Conservation (phyloP, 176 grass and related monocot species). For the Canna indica region DNA sequence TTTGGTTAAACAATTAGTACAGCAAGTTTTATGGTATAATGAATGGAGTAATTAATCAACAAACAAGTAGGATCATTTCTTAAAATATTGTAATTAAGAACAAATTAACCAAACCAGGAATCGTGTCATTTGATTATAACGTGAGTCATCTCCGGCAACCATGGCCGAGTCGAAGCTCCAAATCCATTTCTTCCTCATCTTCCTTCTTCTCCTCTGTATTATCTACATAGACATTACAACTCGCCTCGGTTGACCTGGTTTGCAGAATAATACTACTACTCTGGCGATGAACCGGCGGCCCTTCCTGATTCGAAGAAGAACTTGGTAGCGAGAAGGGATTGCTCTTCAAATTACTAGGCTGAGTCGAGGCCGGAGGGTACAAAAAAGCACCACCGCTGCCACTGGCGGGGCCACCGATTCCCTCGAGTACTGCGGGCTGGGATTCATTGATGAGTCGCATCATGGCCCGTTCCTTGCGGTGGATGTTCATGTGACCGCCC, state of each 20-base stretch:
- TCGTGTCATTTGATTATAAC: neutral
- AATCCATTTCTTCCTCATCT: neutral
- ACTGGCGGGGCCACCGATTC: neutral
- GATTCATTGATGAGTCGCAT: neutral
- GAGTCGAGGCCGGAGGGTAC: neutral
- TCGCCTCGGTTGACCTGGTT: neutral
- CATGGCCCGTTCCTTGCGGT: neutral
- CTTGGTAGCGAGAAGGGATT: neutral
- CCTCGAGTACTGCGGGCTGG: neutral
- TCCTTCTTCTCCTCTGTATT: neutral
- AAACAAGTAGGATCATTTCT: too few relatives aligned
- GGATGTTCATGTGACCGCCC: constrained; percentile 5
- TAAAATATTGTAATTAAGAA: too few relatives aligned
- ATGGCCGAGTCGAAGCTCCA: constrained; percentile 6
- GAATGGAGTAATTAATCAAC: too few relatives aligned
- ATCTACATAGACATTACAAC: neutral
- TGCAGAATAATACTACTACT: neutral
- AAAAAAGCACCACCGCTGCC: neutral
- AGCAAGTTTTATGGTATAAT: too few relatives aligned
- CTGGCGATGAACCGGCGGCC: neutral
- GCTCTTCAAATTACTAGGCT: neutral
- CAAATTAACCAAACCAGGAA: neutral
- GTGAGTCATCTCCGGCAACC: neutral
- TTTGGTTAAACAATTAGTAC: too few relatives aligned
- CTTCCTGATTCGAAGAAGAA: neutral